Percentiles rank a stretch among this genome's conserved stretches.
Evolutionary conservation across 768 basidiomycete genomes (phyloP).

Genomic region (Leccinum fibrillosum): DNA sequence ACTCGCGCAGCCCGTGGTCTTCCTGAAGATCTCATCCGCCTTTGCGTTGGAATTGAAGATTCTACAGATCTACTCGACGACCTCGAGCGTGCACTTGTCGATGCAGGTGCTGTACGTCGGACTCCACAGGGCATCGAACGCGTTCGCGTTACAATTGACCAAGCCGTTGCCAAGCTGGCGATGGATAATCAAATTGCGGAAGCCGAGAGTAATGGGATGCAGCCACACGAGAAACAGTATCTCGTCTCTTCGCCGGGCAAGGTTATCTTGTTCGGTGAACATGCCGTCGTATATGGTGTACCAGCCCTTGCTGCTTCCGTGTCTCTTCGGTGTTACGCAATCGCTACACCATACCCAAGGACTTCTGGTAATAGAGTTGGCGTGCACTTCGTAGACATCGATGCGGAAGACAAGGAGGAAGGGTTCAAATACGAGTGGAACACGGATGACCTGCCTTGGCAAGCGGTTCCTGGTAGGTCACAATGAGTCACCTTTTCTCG

Average conservation of each 20-base stretch:
- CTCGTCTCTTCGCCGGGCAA: constrained; percentile 96
- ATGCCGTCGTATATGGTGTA: constrained; percentile 97
- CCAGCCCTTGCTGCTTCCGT: constrained; percentile 95
- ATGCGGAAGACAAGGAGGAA: constrained; percentile 18
- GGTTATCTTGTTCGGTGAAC: constrained; percentile 97
- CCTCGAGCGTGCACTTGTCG: constrained; percentile 86
- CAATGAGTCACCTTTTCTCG: not conserved
- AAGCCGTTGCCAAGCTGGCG: constrained; percentile 69
- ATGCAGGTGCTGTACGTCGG: constrained; percentile 81
- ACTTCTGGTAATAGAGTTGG: constrained; percentile 39
- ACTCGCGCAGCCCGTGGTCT: constrained; percentile 94
- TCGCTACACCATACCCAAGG: constrained; percentile 73
- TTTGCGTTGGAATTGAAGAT: constrained; percentile 99
- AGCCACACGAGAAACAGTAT: constrained; percentile 54
- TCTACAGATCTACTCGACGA: constrained; percentile 90
- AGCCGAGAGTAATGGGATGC: not conserved
- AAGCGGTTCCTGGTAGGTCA: constrained; percentile 47
- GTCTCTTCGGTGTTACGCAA: constrained; percentile 91
- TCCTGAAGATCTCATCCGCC: constrained; percentile 96
- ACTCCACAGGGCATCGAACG: constrained; percentile 39
- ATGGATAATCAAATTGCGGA: constrained; percentile 28
- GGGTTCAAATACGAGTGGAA: constrained; percentile 81
- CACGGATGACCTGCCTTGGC: constrained; percentile 75
- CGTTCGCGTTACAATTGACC: constrained; percentile 49
- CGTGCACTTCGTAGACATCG: constrained; percentile 77